A percentile compares a stretch with the other conserved stretches of the same genome.
Evolutionary conservation across 2,329 filamentous ascomycete species (phyloP).

Genomic region (Taxawa tesnikishii): DNA sequence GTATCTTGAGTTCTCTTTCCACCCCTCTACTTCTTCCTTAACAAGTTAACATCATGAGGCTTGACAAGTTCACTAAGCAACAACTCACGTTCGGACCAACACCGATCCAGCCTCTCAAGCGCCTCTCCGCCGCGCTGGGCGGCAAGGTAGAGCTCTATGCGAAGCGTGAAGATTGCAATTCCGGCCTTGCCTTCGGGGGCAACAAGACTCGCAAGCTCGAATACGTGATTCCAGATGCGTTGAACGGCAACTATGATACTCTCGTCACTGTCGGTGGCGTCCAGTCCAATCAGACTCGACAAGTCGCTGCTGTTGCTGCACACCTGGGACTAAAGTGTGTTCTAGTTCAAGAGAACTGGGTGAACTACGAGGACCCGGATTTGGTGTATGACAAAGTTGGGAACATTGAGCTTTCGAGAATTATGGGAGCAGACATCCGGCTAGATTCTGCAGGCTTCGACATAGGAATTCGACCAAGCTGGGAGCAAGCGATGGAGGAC

Average conservation of each 20-base stretch:
- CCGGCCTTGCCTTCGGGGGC: constrained; percentile 23
- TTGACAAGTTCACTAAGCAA: constrained; percentile 37
- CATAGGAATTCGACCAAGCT: constrained; percentile 49
- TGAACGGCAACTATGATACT: constrained; percentile 15
- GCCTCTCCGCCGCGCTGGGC: constrained; percentile 50
- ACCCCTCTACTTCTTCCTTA: too few species aligned
- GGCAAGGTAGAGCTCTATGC: constrained; percentile 52
- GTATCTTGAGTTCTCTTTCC: too few species aligned
- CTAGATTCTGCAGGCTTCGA: constrained; percentile 51
- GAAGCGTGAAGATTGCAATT: constrained; percentile 54
- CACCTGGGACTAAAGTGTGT: constrained; percentile 19
- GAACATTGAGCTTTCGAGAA: constrained; percentile 12
- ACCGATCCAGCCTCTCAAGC: constrained; percentile 54
- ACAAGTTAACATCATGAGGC: constrained; percentile 5
- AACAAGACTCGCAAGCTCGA: constrained; percentile 28
- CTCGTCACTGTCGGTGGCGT: constrained; percentile 24
- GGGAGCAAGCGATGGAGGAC: constrained; percentile 42
- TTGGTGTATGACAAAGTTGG: constrained; percentile 5
- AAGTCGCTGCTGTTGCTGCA: constrained; percentile 21
- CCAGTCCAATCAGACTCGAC: constrained; percentile 25
- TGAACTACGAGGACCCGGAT: constrained; percentile 6
- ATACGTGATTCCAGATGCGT: constrained; percentile 23
- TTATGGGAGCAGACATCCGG: constrained; percentile 36
- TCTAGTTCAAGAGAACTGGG: constrained; percentile 19
- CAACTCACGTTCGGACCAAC: constrained; percentile 55